Evolutionary conservation across 441 rosid species (phyloP), one percentile per base, ranked within the genome.

Genomic region (Gossypium schwendimanii): DNA sequence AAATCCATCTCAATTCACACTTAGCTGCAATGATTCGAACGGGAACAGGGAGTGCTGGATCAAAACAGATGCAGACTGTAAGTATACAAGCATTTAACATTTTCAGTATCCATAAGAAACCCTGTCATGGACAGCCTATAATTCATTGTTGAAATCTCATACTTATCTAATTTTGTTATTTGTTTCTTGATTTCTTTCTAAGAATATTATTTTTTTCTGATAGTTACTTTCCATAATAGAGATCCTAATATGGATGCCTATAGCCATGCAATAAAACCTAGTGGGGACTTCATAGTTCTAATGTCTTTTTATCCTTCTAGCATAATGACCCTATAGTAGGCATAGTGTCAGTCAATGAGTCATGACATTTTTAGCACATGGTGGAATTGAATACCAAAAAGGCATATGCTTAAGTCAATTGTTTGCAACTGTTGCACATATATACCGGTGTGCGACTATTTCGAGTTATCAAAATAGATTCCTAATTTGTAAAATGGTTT

Each of bases 51-150:
- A 91, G 80, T 84, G 79, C 81, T 91, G 97, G 97, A 87, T 89
- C 80, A 91, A 84, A 78, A 87, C 96, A 49, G 96, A 91, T 28
- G 91, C 89, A 50, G 91, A 91, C 68, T 91, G 97, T 91, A 89
- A 87, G 94, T 86, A 78, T 12, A 45, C 39, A 61, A 0, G 20
- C 69, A 31, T 49, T 44, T 61, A 4, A 26, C 15, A 72, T 31
- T 26, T 26, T 15, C 18, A 62, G 9, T 6, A 70, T 68, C 72
- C 61, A 70, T 36, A 6, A 55, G 63, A 72, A 45, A n/a, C 28
- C 52, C 11, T 4, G 11, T 24, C 23, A 20, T 31, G 26, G 33
- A 41, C 55, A 12, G 28, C 17, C 52, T 12, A 28, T 5, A 70
- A 54, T 70, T 70, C n/a, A 39, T 8, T 55, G 63, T 36, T 55